These are phyloP conservation scores for Trichopus zeylanicus DNA, from an alignment of 116 monocot species.

Conservation along the genomic window DNA sequence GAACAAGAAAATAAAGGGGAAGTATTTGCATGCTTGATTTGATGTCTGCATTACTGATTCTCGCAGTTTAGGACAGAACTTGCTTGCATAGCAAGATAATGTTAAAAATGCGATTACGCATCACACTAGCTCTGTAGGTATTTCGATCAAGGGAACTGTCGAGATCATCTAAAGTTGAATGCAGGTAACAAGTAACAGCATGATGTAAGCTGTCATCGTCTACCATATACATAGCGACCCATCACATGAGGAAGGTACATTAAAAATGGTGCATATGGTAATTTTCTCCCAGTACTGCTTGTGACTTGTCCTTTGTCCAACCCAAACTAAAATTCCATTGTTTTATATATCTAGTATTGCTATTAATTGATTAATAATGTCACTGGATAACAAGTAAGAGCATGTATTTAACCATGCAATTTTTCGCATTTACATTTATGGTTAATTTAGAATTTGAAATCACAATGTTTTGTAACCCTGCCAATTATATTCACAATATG, in stretches of 20 bases:
- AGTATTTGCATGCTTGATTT: background rate
- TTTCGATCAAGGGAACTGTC: no score
- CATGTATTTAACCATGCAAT: background rate
- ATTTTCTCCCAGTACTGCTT: background rate
- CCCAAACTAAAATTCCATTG: background rate
- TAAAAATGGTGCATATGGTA: no score
- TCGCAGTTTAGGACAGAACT: background rate
- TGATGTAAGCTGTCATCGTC: background rate
- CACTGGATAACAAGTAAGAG: no score
- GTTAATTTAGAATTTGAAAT: background rate
- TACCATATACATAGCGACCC: background rate
- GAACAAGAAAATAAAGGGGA: no score
- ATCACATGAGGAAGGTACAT: background rate
- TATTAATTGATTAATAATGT: no score
- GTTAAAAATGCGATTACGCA: no score
- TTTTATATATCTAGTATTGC: background rate
- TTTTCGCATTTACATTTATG: background rate
- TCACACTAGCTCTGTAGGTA: no score
- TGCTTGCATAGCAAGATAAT: background rate
- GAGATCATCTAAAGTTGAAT: no score
- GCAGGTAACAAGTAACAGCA: background rate
- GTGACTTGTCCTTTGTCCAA: background rate
- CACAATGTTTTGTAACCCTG: background rate
- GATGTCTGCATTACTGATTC: background rate
- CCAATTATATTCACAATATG: no score